Conservation (phyloP, 2,329 filamentous ascomycete species). For the Fusarium sterilihyphosum region DNA sequence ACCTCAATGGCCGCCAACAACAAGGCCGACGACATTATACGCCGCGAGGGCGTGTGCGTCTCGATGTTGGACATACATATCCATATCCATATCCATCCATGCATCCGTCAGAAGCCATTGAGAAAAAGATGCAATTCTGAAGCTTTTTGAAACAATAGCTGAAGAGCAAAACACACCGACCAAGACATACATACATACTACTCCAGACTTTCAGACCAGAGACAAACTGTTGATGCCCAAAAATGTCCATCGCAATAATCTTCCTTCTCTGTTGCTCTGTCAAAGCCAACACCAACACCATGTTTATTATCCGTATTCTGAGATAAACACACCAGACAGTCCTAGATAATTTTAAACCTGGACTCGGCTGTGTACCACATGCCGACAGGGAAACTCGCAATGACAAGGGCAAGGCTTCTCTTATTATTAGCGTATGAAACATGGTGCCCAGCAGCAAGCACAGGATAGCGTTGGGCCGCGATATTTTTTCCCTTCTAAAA, state of each 20-base stretch:
- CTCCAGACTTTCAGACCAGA: neutral
- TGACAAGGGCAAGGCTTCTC: constrained; percentile 37
- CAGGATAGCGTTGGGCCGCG: constrained; percentile 40
- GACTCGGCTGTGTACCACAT: constrained; percentile 39
- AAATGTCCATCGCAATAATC: constrained; percentile 12
- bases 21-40: constrained; percentile 34
- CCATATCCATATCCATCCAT: constrained; percentile 9
- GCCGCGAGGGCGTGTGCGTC: constrained; percentile 33
- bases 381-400: constrained; percentile 32
- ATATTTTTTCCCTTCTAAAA: neutral
- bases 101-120: neutral
- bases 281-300: neutral
- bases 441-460: constrained; percentile 39
- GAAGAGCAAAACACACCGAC: neutral
- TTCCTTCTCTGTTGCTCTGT: constrained; percentile 4
- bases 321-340: constrained; percentile 30
- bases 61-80: constrained; percentile 20
- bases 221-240: constrained; percentile 24
- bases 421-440: constrained; percentile 44
- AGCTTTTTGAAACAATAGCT: constrained; percentile 13
- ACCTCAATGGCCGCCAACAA: constrained; percentile 29
- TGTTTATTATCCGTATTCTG: constrained; percentile 23
- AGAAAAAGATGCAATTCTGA: constrained; percentile 2
- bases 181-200: neutral
- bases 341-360: constrained; percentile 37